A percentile compares a stretch with the other conserved stretches of the same genome.
Conservation (phyloP, 371 early-diverging fungal genomes). For the Rhizopus stolonifer region DNA sequence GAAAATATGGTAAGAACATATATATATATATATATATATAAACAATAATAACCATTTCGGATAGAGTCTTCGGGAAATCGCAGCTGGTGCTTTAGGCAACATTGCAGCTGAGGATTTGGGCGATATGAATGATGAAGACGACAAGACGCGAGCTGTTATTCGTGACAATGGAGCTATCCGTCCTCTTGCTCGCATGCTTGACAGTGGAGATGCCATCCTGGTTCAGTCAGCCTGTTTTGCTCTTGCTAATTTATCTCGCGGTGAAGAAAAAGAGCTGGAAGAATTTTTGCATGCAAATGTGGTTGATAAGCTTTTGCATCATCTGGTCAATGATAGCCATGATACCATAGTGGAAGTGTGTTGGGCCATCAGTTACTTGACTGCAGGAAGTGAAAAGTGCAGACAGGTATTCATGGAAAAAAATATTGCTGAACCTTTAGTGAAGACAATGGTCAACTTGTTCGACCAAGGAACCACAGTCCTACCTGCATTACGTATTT, state of each 20-base stretch:
- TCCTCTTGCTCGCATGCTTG: conserved; percentile 57
- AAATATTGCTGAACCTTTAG: conserved; percentile 41
- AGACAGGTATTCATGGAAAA: conserved; percentile 48
- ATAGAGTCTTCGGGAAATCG: conserved; percentile 37
- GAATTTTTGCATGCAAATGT: conserved; percentile 15
- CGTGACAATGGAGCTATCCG: conserved; percentile 59
- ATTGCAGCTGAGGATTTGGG: conserved; percentile 77
- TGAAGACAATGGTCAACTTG: conserved; percentile 19
- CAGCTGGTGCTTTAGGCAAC: conserved; percentile 62
- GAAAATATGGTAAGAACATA: conserved; percentile 51
- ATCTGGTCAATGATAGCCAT: conserved; percentile 10
- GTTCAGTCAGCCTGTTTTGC: conserved; percentile 79
- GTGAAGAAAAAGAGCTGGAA: conserved; percentile 45
- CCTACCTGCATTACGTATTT: conserved; percentile 61
- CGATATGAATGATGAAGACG: conserved; percentile 69
- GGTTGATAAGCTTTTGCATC: conserved; percentile 15
- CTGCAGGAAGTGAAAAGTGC: conserved; percentile 58
- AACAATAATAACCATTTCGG: too few species aligned
- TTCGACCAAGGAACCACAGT: conserved; percentile 45
- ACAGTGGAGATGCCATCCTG: conserved; percentile 36
- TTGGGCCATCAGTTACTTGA: conserved; percentile 72
- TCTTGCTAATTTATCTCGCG: conserved; percentile 72
- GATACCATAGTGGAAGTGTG: conserved; percentile 67
- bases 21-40: background rate
- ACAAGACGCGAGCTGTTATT: conserved; percentile 55